Percentiles rank a stretch among this genome's conserved stretches.
Conservation (phyloP, 2,329 filamentous ascomycete genomes). For the Trichoderma sp. region DNA sequence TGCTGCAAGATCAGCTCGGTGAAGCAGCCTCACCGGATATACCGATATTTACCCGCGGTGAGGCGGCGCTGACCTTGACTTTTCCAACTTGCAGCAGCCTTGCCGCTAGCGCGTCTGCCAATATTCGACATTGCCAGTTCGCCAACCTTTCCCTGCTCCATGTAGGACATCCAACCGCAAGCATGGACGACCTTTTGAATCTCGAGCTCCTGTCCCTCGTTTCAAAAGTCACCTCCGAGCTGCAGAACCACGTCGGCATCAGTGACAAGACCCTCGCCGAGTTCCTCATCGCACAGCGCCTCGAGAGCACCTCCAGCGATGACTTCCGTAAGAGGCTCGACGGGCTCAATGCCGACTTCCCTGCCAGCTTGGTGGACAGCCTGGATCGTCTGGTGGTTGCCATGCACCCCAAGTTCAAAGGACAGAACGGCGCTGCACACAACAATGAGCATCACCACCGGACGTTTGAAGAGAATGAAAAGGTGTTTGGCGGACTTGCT, state of each 20-base stretch:
- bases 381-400: slow-evolving; percentile 85
- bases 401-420: slow-evolving; percentile 88
- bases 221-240: slow-evolving; percentile 88
- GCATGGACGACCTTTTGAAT: slow-evolving; percentile 91
- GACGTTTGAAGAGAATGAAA: slow-evolving; percentile 70
- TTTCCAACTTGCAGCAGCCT: slow-evolving; percentile 7
- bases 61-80: slow-evolving; percentile 12
- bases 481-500: slow-evolving; percentile 86
- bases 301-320: slow-evolving; percentile 67
- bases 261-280: slow-evolving; percentile 94
- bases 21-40: background rate
- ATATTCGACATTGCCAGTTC: background rate
- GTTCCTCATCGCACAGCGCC: slow-evolving; percentile 89
- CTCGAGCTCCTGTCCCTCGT: slow-evolving; percentile 93
- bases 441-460: slow-evolving; percentile 43
- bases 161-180: slow-evolving; percentile 41
- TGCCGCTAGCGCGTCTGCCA: slow-evolving; percentile 20
- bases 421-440: slow-evolving; percentile 45
- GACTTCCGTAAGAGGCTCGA: slow-evolving; percentile 78
- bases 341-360: slow-evolving; percentile 78
- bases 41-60: slow-evolving; percentile 18
- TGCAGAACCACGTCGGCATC: slow-evolving; percentile 91
- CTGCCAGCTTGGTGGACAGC: slow-evolving; percentile 83
- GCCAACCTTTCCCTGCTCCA: background rate
- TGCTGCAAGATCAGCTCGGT: background rate